Base-by-base conservation (phyloP, 768 basidiomycete species). In the Lepiota venenata region DNA sequence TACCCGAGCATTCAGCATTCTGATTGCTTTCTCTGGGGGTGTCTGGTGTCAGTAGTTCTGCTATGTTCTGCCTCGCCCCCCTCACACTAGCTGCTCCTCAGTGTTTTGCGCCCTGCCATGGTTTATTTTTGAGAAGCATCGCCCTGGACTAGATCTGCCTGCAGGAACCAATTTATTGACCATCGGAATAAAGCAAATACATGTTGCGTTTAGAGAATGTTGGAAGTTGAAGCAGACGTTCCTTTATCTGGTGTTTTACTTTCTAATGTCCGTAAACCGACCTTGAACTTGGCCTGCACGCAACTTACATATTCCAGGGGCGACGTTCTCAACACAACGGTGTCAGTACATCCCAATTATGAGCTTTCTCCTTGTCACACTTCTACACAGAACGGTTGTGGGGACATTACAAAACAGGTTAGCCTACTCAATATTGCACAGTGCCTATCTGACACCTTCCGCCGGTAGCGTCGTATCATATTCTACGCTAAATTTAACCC, bases 21-120 rank as follows among this genome's bases (percentile, higher is more conserved):
- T 90, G n/a, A 87, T 89, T 57, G 88, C 89, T 0, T 91, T 88
- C 65, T 78, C 86, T 15, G 88, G 88, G 1, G 88, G 79, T n/a
- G 75, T 85, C 7, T 91, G 88, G 88, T 57, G 85, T 85, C 64
- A 46, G 83, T 73, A 22, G 10, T 11, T 37, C 44, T 14, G 21
- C 20, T 53, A 44, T 27, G 5, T 16, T n/a, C 18, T 32, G 10
- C n/a, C 18, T 22, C 12, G n/a, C 36, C 41, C 10, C 32, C 2
- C 32, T 32, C 8, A 32, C 44, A 29, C 46, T 50, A 11, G 51
- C 47, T 39, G 9, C 29, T 46, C 39, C 18, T 2, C 40, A 87
- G 85, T 87, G 29, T 50, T 82, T 7, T 87, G 83, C 59, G 84
- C 87, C 4, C 60, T 87, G 2, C 88, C 87, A 1, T 89, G 88